Evolutionary conservation across 768 basidiomycete genomes (phyloP).

Genomic region (Mycena olivaceomarginata): DNA sequence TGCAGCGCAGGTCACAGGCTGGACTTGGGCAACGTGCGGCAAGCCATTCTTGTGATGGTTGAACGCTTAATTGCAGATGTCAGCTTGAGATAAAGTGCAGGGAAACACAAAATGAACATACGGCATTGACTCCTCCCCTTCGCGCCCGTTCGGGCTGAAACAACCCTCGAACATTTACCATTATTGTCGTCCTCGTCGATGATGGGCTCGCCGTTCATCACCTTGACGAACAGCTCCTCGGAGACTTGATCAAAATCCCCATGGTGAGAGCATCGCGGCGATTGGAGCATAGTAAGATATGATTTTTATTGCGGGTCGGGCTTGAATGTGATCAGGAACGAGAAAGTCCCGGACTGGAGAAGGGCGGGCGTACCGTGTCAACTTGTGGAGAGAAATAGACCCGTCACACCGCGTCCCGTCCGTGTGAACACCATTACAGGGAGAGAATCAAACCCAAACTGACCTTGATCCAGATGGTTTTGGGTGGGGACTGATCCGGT

Average conservation of each 20-base stretch:
- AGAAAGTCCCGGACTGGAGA: background rate
- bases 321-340: slow-evolving; percentile 3
- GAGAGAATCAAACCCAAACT: too few relatives aligned
- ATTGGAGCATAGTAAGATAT: slow-evolving; percentile 28
- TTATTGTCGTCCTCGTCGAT: slow-evolving; percentile 28
- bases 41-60: slow-evolving; percentile 31
- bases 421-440: background rate
- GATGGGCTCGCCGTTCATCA: slow-evolving; percentile 22
- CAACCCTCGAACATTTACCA: slow-evolving; percentile 10
- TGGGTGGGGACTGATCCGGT: too few relatives aligned
- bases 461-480: too few relatives aligned
- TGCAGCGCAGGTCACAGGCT: slow-evolving; percentile 24
- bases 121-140: slow-evolving; percentile 10
- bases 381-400: background rate
- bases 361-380: background rate
- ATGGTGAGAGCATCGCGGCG: slow-evolving; percentile 9
- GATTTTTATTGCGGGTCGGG: slow-evolving; percentile 24
- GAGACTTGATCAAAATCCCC: slow-evolving; percentile 25
- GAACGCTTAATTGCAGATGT: slow-evolving; percentile 5
- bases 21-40: slow-evolving; percentile 14
- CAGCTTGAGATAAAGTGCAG: background rate
- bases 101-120: slow-evolving; percentile 7
- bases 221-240: slow-evolving; percentile 28
- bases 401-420: background rate
- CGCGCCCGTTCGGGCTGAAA: background rate